These are phyloP conservation scores for Nemania sp. DNA, from an alignment of 2,329 filamentous ascomycete species.

Conservation along the genomic window DNA sequence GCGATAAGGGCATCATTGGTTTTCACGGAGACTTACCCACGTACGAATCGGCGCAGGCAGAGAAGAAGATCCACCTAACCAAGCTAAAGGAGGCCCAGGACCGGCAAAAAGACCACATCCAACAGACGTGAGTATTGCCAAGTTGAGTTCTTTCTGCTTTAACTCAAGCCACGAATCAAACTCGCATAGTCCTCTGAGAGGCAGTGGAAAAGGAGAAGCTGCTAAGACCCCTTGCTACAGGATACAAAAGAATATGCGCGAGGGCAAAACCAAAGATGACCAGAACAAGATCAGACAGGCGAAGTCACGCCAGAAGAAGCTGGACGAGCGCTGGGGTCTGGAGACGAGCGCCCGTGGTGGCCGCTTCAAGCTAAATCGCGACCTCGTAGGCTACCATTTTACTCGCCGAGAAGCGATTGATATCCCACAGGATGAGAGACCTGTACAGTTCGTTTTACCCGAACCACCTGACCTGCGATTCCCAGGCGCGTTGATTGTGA, in stretches of 20 bases:
- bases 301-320: conserved; percentile 84
- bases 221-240: conserved; percentile 22
- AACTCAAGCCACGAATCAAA: background rate
- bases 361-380: conserved; percentile 84
- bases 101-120: conserved; percentile 82
- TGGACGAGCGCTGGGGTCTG: conserved; percentile 84
- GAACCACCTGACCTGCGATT: conserved; percentile 78
- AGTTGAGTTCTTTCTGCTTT: background rate
- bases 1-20: conserved; percentile 76
- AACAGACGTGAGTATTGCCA: conserved; percentile 64
- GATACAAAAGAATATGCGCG: conserved; percentile 78
- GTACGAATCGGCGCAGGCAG: conserved; percentile 76
- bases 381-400: conserved; percentile 72
- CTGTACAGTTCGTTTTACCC: conserved; percentile 69
- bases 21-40: conserved; percentile 80
- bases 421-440: conserved; percentile 71
- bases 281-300: conserved; percentile 89
- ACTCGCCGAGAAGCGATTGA: conserved; percentile 75
- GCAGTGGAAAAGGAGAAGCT: background rate
- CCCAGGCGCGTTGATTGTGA: conserved; percentile 73
- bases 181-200: background rate
- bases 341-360: conserved; percentile 78
- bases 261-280: conserved; percentile 81
- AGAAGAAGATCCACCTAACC: conserved; percentile 74
- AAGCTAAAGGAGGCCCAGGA: conserved; percentile 87